Conservation (phyloP, 1,284 basidiomycete genomes). For the Bjerkandera adusta region DNA sequence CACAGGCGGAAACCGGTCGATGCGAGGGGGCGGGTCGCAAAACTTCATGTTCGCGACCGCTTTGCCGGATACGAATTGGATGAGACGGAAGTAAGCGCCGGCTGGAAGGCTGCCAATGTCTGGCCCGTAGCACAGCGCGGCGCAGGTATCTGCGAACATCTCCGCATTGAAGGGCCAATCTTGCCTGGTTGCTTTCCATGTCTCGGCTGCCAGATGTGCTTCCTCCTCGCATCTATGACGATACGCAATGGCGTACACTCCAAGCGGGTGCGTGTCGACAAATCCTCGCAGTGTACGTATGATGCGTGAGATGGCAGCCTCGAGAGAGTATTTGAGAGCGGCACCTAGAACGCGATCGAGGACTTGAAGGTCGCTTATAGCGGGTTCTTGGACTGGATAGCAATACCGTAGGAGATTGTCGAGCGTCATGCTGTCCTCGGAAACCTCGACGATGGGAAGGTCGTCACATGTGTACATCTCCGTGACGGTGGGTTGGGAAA, state of each 20-base stretch:
- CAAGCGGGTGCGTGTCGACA: conserved; percentile 28
- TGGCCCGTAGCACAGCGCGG: conserved; percentile 5
- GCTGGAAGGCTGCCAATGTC: conserved; percentile 14
- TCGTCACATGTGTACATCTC: neutral
- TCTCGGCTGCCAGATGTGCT: conserved; percentile 5
- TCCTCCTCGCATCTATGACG: conserved; percentile 22
- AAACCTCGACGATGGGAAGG: conserved; percentile 10
- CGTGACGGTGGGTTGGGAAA: neutral
- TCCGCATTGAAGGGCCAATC: neutral
- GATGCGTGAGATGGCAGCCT: neutral
- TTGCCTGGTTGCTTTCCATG: neutral
- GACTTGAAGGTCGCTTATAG: conserved; percentile 4
- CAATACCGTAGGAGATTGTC: conserved; percentile 22
- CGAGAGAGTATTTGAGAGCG: conserved; percentile 21
- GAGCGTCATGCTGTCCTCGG: conserved; percentile 17
- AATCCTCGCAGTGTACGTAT: conserved; percentile 12
- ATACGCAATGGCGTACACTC: conserved; percentile 31
- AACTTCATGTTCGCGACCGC: neutral
- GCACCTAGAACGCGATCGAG: conserved; percentile 14
- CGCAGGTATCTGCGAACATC: conserved; percentile 11
- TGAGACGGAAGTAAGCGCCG: conserved; percentile 6
- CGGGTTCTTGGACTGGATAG: conserved; percentile 21
- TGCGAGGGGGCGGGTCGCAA: too few species aligned
- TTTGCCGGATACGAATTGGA: conserved; percentile 6
- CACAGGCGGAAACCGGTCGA: neutral